Percentiles rank a stretch among this genome's conserved stretches.
phyloP scores from a whole-genome alignment of 2,329 filamentous ascomycete species.

The Dothistroma septosporum region DNA sequence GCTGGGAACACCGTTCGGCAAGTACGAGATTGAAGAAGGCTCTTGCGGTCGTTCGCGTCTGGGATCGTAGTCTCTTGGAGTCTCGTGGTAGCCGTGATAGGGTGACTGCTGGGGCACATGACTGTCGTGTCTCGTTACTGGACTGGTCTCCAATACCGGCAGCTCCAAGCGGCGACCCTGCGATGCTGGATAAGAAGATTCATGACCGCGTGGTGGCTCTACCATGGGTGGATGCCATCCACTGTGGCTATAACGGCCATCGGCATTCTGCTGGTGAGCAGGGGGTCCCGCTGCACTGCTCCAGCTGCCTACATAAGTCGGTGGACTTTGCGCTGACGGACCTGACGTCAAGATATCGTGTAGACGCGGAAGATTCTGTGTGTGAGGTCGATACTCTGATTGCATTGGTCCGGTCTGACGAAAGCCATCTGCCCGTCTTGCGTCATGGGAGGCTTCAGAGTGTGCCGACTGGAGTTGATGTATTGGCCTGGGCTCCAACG shows the following conservation, averaged over 20 bases:
- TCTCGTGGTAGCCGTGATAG: constrained; percentile 23
- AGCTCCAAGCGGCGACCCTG: constrained; percentile 26
- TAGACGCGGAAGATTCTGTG: constrained; percentile 29
- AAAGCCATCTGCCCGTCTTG: constrained; percentile 20
- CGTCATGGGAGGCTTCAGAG: constrained; percentile 14
- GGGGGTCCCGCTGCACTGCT: constrained; percentile 11
- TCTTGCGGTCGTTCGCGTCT: constrained; percentile 23
- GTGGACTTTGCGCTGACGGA: constrained; percentile 13
- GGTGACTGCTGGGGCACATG: constrained; percentile 20
- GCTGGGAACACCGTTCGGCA: constrained; percentile 24
- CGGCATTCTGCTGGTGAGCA: constrained; percentile 17
- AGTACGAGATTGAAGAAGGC: constrained; percentile 22
- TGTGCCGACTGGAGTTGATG: constrained; percentile 18
- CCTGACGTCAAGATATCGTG: constrained; percentile 31
- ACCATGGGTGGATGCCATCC: constrained; percentile 24
- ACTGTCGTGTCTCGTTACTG: constrained; percentile 24
- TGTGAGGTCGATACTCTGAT: constrained; percentile 22
- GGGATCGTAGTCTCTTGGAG: constrained; percentile 21
- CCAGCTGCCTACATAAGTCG: constrained; percentile 17
- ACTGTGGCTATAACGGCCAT: constrained; percentile 17
- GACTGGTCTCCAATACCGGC: constrained; percentile 30
- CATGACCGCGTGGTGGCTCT: constrained; percentile 18
- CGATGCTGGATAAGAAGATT: constrained; percentile 14
- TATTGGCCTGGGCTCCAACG: constrained; percentile 26
- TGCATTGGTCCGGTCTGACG: constrained; percentile 12